phyloP scores from a whole-genome alignment of 768 basidiomycete species.

The Austroboletus eburneus region DNA sequence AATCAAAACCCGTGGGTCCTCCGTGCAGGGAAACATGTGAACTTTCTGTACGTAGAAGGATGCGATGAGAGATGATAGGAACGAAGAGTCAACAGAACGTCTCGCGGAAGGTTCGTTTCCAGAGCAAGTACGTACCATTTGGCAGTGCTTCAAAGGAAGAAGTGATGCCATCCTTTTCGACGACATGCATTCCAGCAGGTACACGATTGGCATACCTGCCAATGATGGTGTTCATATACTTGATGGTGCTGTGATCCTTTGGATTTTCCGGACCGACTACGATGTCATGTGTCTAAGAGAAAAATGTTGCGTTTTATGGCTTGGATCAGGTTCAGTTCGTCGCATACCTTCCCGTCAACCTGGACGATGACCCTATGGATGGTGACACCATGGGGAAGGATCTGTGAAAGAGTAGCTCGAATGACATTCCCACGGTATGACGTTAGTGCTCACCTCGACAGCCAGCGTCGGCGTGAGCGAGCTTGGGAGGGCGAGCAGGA shows the following conservation, averaged over 20 bases:
- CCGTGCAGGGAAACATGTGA: constrained; percentile 66
- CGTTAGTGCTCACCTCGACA: constrained; percentile 46
- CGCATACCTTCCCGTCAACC: constrained; percentile 54
- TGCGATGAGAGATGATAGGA: too few species aligned
- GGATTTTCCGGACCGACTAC: constrained; percentile 70
- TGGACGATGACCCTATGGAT: constrained; percentile 66
- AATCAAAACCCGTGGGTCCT: constrained; percentile 64
- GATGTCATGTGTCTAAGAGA: constrained; percentile 64
- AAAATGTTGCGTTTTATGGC: background rate
- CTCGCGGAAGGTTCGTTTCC: too few species aligned
- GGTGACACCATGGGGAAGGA: constrained; percentile 65
- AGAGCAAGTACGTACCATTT: constrained; percentile 34
- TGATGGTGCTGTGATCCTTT: constrained; percentile 51
- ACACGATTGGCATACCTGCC: constrained; percentile 73
- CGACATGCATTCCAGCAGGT: constrained; percentile 49
- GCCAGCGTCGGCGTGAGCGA: constrained; percentile 54
- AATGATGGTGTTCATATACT: constrained; percentile 70
- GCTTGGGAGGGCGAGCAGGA: constrained; percentile 48
- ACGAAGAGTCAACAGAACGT: constrained; percentile 9
- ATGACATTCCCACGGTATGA: constrained; percentile 3
- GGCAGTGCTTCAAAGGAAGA: constrained; percentile 43
- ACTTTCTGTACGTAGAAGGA: constrained; percentile 34
- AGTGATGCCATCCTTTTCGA: constrained; percentile 51
- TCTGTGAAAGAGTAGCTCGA: constrained; percentile 34
- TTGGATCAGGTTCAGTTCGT: background rate